Base-by-base conservation (phyloP, 2,329 filamentous ascomycete species). In the Xylariaceae sp. region DNA sequence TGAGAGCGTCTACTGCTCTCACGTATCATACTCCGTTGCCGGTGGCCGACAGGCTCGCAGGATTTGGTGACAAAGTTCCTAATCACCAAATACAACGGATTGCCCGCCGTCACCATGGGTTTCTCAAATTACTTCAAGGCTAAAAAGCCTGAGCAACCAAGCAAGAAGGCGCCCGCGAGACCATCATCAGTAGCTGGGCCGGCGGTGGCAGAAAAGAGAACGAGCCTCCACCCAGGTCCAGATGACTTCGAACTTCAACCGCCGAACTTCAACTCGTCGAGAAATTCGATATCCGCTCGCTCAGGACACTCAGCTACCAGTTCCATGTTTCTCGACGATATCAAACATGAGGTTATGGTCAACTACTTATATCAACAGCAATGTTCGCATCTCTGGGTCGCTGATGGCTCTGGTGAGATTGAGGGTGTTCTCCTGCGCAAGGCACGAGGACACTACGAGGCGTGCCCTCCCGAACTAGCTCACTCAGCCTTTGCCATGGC, bases 331-430 rank as follows among this genome's bases (percentile, higher is more conserved):
- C 65, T 86, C 10, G 83, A 87, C 48, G 84, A 87, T 51, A 85
- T 88, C 66, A 87, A 85, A 65, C 83, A 88, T 59, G 86, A 90
- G 64, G 83, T 90, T 49, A 90, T 90, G 85, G 85, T 87, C 49
- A 89, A 87, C 67, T 88, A 88, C 63, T 72, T 91, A 21, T 88
- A 88, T 65, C 86, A 90, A 64, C 85, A 90, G 62, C 85, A 89
- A 67, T 88, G 84, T 59, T 77, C 79, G 11, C 78, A 81, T 50
- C 74, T 88, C 25, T 90, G 86, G 86, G 81, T 89, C 17, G 80
- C 79, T 23, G 83, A 88, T 55, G 79, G 77, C 27, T 82, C 75
- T 39, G 83, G 83, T 11, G 78, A 84, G 54, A 65, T 81, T 5
- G 86, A 90, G 63, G 87, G 87, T 53, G 85, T 89, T 22, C 67